A percentile compares a stretch with the other conserved stretches of the same genome.
Evolutionary conservation across 768 basidiomycete genomes (phyloP).

Genomic region (Galerina marginata): DNA sequence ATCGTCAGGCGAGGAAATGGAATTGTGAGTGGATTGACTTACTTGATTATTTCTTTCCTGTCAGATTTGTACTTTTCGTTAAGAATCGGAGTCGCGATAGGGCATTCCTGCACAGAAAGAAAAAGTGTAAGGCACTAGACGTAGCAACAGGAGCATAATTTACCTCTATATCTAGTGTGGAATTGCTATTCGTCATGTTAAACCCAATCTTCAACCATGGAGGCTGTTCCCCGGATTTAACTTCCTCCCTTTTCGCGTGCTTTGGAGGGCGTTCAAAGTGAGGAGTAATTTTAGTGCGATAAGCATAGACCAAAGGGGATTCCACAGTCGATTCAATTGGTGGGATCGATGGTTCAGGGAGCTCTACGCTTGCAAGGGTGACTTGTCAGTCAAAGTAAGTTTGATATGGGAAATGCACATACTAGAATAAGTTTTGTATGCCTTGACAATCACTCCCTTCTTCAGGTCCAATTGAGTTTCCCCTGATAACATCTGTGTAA

Average conservation of each 20-base stretch:
- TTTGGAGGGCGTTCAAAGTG: slow-evolving; percentile 87
- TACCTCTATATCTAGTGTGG: slow-evolving; percentile 92
- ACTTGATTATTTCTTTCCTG: slow-evolving; percentile 74
- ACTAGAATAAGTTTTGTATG: slow-evolving; percentile 81
- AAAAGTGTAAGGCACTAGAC: background rate
- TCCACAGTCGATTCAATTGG: slow-evolving; percentile 72
- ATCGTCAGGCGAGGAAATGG: slow-evolving; percentile 8
- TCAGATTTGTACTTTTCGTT: slow-evolving; percentile 69
- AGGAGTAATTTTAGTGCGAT: slow-evolving; percentile 97
- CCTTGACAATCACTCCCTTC: slow-evolving; percentile 82
- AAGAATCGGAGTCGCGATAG: slow-evolving; percentile 84
- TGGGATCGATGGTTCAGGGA: slow-evolving; percentile 65
- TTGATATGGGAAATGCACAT: slow-evolving; percentile 13
- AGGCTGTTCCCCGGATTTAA: slow-evolving; percentile 43
- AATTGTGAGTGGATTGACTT: slow-evolving; percentile 22
- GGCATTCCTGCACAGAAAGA: slow-evolving; percentile 72
- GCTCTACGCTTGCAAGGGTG: slow-evolving; percentile 41
- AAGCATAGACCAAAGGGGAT: slow-evolving; percentile 90
- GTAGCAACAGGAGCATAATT: background rate
- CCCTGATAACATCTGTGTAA: slow-evolving; percentile 80
- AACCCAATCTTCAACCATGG: slow-evolving; percentile 90
- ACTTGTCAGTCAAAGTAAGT: slow-evolving; percentile 6
- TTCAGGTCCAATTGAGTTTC: slow-evolving; percentile 87
- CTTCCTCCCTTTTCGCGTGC: slow-evolving; percentile 29
- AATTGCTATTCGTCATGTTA: slow-evolving; percentile 74